Percentiles rank a stretch among this genome's conserved stretches.
Evolutionary conservation across 768 basidiomycete genomes (phyloP).

Genomic region (Xerocomellus intermedius): DNA sequence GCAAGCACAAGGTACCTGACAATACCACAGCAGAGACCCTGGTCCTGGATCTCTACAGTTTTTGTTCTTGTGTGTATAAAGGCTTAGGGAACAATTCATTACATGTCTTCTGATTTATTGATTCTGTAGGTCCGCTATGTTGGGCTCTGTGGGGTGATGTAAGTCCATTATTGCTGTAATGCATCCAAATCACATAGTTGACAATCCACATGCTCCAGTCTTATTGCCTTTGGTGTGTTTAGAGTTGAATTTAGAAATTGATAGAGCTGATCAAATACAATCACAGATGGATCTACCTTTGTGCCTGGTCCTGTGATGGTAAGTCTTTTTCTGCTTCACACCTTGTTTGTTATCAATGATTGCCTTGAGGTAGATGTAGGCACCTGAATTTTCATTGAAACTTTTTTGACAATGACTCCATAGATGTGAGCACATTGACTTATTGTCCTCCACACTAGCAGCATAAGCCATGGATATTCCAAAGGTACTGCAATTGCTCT

Average conservation of each 20-base stretch:
- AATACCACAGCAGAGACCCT: neutral
- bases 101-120: too few species aligned
- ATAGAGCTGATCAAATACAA: neutral
- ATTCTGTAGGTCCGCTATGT: neutral
- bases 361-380: neutral
- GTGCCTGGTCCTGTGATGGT: neutral
- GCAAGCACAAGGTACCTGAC: neutral
- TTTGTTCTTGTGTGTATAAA: neutral
- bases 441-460: neutral
- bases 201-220: neutral
- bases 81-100: neutral
- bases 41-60: slow-evolving; percentile 1
- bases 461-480: neutral
- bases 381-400: neutral
- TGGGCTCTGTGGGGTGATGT: neutral
- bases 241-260: neutral
- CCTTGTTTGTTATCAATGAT: neutral
- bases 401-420: neutral
- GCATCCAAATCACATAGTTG: neutral
- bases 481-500: neutral
- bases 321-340: neutral
- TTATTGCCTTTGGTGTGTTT: neutral
- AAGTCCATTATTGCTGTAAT: neutral
- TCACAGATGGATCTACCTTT: neutral
- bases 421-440: slow-evolving; percentile 3